These are phyloP conservation scores for Sistotremastrum suecicum DNA, from an alignment of 768 basidiomycete genomes.

Conservation along the genomic window DNA sequence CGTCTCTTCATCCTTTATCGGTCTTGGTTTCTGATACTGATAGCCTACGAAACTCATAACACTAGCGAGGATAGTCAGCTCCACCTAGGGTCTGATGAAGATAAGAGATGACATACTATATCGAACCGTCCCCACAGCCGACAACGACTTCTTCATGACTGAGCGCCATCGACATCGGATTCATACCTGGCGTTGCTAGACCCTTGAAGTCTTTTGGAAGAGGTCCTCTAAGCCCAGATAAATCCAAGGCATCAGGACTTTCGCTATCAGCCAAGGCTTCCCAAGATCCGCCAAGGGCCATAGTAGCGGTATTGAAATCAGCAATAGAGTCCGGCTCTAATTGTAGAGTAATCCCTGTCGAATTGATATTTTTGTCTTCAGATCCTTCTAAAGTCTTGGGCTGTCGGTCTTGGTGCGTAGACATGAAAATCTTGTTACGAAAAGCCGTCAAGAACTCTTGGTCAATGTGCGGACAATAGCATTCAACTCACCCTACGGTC, in stretches of 20 bases:
- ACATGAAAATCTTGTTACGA: constrained; percentile 55
- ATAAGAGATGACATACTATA: constrained; percentile 50
- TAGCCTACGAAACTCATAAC: constrained; percentile 53
- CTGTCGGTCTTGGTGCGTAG: constrained; percentile 49
- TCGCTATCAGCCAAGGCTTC: constrained; percentile 39
- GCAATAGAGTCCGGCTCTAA: constrained; percentile 23
- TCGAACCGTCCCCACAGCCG: constrained; percentile 82
- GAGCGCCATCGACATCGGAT: constrained; percentile 89
- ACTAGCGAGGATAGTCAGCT: constrained; percentile 15
- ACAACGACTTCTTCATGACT: constrained; percentile 87
- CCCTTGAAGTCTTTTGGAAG: constrained; percentile 61
- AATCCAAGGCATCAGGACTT: constrained; percentile 18
- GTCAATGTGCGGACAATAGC: background rate
- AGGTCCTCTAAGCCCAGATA: constrained; percentile 46
- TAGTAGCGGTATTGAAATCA: constrained; percentile 51
- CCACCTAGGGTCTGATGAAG: constrained; percentile 6
- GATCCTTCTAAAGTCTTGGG: constrained; percentile 3
- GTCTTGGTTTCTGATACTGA: constrained; percentile 25
- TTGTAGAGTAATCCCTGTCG: too few relatives aligned
- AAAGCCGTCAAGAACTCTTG: background rate
- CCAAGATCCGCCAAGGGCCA: constrained; percentile 67
- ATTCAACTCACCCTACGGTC: constrained; percentile 52
- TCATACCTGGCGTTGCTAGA: constrained; percentile 79
- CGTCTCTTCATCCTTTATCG: too few relatives aligned
- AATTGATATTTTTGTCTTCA: constrained; percentile 8